Conservation (phyloP, 768 basidiomycete species). For the Termitomyces sp. region DNA sequence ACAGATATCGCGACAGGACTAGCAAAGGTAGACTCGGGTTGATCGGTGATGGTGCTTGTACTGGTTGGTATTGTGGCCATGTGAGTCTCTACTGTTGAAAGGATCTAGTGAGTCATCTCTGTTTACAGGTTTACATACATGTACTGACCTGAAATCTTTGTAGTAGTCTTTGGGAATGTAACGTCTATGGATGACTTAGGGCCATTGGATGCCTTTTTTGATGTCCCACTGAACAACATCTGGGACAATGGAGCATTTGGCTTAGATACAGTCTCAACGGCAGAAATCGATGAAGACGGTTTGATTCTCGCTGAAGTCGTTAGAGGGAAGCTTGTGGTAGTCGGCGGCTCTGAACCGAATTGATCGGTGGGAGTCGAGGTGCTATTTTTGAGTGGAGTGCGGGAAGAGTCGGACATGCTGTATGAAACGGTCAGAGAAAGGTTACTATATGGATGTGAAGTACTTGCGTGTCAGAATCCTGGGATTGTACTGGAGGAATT, state of each 20-base stretch:
- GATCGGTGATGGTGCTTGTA: conserved; percentile 36
- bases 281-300: background rate
- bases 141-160: conserved; percentile 5
- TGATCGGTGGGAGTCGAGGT: background rate
- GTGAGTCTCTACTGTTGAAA: background rate
- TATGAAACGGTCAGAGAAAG: background rate
- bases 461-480: background rate
- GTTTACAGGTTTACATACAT: background rate
- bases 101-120: background rate
- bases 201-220: background rate
- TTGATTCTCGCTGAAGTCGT: background rate
- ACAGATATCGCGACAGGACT: conserved; percentile 35
- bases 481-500: background rate
- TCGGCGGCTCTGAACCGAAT: background rate
- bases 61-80: conserved; percentile 12
- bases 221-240: background rate
- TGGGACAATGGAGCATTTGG: background rate
- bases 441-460: background rate
- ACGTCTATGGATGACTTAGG: background rate
- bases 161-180: background rate
- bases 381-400: background rate
- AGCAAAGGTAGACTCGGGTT: conserved; percentile 37
- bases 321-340: background rate
- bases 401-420: background rate
- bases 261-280: background rate